Evolutionary conservation across 768 basidiomycete genomes (phyloP).

Genomic region (Amanita jacksonii): DNA sequence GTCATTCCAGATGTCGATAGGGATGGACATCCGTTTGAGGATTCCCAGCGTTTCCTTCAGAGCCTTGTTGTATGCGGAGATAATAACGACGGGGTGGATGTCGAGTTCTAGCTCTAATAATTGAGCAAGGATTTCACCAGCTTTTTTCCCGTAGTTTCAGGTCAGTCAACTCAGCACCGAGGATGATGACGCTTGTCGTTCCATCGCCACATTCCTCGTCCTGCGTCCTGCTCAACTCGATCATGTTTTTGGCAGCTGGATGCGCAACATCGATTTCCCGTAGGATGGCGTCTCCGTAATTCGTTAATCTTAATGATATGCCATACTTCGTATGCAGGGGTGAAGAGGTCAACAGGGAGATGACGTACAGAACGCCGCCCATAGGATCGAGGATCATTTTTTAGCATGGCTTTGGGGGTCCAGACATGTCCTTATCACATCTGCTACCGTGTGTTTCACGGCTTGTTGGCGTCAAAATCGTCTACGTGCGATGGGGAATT

Average conservation of each 20-base stretch:
- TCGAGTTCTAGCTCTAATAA: conserved; percentile 91
- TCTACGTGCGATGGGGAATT: neutral
- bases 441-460: conserved; percentile 97
- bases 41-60: conserved; percentile 87
- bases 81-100: conserved; percentile 98
- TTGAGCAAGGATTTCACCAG: conserved; percentile 95
- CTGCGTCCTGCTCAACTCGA: conserved; percentile 94
- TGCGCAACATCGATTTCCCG: conserved; percentile 99
- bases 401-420: conserved; percentile 98
- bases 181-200: conserved; percentile 95
- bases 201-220: conserved; percentile 99
- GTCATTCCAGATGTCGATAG: conserved; percentile 81
- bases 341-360: conserved; percentile 1
- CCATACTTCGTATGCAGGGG: conserved; percentile 2
- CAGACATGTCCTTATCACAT: conserved; percentile 95
- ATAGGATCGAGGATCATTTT: conserved; percentile 99
- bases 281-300: conserved; percentile 98
- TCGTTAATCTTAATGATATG: conserved; percentile 59
- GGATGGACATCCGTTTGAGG: conserved; percentile 78
- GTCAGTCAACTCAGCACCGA: conserved; percentile 29
- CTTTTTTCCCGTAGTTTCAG: too few species aligned
- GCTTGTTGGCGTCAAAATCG: conserved; percentile 28
- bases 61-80: conserved; percentile 95
- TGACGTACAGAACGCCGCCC: conserved; percentile 89
- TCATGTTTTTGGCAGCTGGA: conserved; percentile 99